These are phyloP conservation scores for Hyphopichia burtonii DNA, from an alignment of 1,139 yeast species.

Conservation along the genomic window DNA sequence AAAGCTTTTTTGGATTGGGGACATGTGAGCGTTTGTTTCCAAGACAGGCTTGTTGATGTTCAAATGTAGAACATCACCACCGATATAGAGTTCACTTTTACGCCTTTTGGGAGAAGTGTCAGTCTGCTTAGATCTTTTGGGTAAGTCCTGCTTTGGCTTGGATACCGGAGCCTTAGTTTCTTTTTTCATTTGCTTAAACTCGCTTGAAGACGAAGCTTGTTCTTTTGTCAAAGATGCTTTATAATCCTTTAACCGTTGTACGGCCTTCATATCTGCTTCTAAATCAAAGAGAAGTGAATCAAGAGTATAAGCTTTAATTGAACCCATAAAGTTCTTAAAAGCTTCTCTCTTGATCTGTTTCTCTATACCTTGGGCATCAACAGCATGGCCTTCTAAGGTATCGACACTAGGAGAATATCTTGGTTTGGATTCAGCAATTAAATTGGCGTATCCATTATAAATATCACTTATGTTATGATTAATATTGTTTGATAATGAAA, in stretches of 20 bases:
- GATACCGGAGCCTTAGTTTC: background rate
- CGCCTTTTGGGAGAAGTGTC: background rate
- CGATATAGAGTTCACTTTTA: conserved; percentile 3
- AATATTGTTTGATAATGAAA: background rate
- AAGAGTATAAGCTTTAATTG: background rate
- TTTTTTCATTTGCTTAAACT: background rate
- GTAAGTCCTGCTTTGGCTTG: background rate
- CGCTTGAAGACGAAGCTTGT: background rate
- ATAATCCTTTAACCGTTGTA: background rate
- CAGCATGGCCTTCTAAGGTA: conserved; percentile 1
- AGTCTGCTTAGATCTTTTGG: background rate
- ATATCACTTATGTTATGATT: background rate
- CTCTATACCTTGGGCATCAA: background rate
- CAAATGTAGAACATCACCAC: conserved; percentile 13
- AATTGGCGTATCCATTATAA: background rate
- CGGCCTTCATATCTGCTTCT: conserved; percentile 1
- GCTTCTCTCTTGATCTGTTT: background rate
- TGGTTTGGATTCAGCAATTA: background rate
- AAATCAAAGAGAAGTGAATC: conserved; percentile 2
- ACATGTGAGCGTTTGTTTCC: conserved; percentile 3
- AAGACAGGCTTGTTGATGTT: conserved; percentile 8
- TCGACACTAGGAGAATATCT: background rate
- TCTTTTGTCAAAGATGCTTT: background rate
- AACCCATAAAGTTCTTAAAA: background rate
- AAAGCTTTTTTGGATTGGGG: conserved; percentile 1